A percentile compares a stretch with the other conserved stretches of the same genome.
Evolutionary conservation across 768 basidiomycete species (phyloP).

Genomic region (Boletus edulis): DNA sequence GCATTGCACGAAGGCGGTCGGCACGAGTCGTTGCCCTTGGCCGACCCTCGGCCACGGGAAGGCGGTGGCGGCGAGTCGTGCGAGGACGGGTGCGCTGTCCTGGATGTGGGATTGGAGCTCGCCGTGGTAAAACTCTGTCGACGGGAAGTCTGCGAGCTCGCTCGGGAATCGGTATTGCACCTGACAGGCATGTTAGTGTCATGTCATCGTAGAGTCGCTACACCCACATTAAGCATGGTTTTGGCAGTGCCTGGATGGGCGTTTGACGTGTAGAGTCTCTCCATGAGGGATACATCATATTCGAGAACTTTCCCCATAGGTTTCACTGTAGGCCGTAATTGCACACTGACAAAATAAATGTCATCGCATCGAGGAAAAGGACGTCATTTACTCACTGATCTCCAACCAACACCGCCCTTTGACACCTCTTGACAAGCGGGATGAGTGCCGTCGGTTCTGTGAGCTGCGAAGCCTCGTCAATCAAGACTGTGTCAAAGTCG

Average conservation of each 20-base stretch:
- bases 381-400: slow-evolving; percentile 53
- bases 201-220: no score
- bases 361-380: neutral
- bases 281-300: slow-evolving; percentile 60
- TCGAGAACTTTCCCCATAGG: slow-evolving; percentile 55
- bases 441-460: slow-evolving; percentile 66
- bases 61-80: slow-evolving; percentile 35
- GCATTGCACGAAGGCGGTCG: slow-evolving; percentile 60
- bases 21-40: slow-evolving; percentile 34
- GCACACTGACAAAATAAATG: slow-evolving; percentile 43
- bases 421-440: slow-evolving; percentile 63
- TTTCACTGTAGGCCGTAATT: slow-evolving; percentile 62
- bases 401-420: slow-evolving; percentile 59
- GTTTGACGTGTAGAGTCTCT: slow-evolving; percentile 49
- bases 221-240: slow-evolving; percentile 58
- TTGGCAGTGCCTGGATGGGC: slow-evolving; percentile 39
- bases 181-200: slow-evolving; percentile 18
- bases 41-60: slow-evolving; percentile 57
- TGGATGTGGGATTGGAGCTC: slow-evolving; percentile 46
- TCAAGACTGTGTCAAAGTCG: slow-evolving; percentile 59
- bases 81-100: slow-evolving; percentile 36
- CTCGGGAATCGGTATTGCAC: slow-evolving; percentile 64
- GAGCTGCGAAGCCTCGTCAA: slow-evolving; percentile 71
- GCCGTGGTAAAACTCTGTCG: slow-evolving; percentile 59
- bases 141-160: slow-evolving; percentile 59